Evolutionary conservation across 2,329 filamentous ascomycete genomes (phyloP).

Genomic region (Ilyonectria destructans): DNA sequence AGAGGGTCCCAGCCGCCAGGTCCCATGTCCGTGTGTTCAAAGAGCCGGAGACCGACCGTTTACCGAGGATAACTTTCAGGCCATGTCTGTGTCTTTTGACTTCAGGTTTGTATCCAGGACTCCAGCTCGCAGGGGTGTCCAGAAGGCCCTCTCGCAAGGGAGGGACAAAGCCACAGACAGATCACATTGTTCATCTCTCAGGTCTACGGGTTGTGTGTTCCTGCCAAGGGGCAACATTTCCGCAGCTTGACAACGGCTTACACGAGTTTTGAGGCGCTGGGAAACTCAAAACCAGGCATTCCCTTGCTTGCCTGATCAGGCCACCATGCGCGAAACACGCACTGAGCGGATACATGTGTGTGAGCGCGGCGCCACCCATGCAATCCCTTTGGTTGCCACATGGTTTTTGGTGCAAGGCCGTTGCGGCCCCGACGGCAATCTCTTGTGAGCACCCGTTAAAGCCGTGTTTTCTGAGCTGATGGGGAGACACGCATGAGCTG

Average conservation of each 20-base stretch:
- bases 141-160: neutral
- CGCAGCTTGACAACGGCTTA: conserved; percentile 7
- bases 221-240: conserved; percentile 1
- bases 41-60: conserved; percentile 38
- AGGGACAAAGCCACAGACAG: neutral
- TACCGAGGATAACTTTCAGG: conserved; percentile 46
- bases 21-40: conserved; percentile 30
- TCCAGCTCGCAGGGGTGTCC: neutral
- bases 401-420: conserved; percentile 18
- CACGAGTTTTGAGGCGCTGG: conserved; percentile 8
- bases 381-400: conserved; percentile 29
- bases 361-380: conserved; percentile 35
- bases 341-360: conserved; percentile 14
- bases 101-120: neutral
- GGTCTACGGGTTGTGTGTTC: neutral
- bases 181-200: neutral
- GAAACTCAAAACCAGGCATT: conserved; percentile 29
- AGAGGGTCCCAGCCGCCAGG: conserved; percentile 23
- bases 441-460: conserved; percentile 21
- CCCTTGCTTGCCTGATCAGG: conserved; percentile 32
- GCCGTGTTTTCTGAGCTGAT: conserved; percentile 21
- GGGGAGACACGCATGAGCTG: neutral
- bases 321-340: conserved; percentile 29
- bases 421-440: conserved; percentile 20
- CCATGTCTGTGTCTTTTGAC: conserved; percentile 3